Percentiles rank a stretch among this genome's conserved stretches.
phyloP scores from a whole-genome alignment of 129 eudicot species.

The Dittrichia graveolens region DNA sequence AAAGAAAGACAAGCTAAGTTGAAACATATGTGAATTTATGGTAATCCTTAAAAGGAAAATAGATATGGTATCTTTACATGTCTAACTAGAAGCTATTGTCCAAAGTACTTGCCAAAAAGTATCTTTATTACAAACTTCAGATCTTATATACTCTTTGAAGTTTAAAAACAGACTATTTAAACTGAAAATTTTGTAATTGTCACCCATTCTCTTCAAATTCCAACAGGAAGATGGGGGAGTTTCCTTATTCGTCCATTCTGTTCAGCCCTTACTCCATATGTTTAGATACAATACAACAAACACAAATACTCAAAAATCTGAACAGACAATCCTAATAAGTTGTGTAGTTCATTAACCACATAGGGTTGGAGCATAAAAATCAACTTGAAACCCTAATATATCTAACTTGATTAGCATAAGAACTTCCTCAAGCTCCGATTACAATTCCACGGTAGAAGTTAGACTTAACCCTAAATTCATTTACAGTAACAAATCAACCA shows the following conservation, averaged over 20 bases:
- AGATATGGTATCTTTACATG: background rate
- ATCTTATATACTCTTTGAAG: too few species aligned
- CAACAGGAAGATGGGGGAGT: too few species aligned
- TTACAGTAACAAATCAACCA: conserved; percentile 1
- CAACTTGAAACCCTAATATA: conserved; percentile 16
- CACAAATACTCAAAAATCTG: background rate
- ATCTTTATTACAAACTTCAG: background rate
- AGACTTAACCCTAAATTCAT: conserved; percentile 22
- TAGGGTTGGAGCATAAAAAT: conserved; percentile 13
- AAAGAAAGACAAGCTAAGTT: conserved; percentile 1
- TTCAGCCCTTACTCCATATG: too few species aligned
- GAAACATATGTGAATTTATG: background rate
- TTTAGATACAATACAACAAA: too few species aligned
- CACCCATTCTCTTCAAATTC: too few species aligned
- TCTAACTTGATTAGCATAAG: conserved; percentile 1
- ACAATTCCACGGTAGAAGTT: background rate
- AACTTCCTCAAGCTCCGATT: conserved; percentile 7
- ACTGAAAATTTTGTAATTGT: too few species aligned
- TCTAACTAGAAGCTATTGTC: background rate
- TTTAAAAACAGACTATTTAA: too few species aligned
- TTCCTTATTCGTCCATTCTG: too few species aligned
- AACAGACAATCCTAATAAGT: conserved; percentile 3
- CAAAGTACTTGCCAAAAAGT: background rate
- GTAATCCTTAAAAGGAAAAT: background rate
- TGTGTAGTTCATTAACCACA: background rate